Conservation (phyloP, 192 early-diverging fungal genomes). For the Backusella morwellensis region DNA sequence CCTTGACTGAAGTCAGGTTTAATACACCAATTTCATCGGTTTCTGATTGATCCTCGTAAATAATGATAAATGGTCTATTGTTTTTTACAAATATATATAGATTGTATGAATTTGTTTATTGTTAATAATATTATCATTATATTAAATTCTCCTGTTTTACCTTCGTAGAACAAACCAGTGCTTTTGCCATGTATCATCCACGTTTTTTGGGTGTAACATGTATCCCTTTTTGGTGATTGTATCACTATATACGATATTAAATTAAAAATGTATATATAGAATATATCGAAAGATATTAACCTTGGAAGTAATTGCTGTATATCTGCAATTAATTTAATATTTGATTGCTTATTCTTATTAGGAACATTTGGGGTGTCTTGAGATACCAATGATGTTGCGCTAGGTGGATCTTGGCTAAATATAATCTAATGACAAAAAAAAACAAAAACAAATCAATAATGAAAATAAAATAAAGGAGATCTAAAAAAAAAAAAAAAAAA, state of each 20-base stretch:
- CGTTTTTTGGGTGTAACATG: conserved; percentile 46
- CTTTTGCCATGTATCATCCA: conserved; percentile 65
- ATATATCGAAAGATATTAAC: not conserved
- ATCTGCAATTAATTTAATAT: conserved; percentile 16
- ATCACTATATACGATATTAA: conserved; percentile 22
- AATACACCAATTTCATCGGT: conserved; percentile 66
- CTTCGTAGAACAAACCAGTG: conserved; percentile 78
- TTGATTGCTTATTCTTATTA: not conserved
- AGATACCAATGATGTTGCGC: conserved; percentile 18
- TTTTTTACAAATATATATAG: not conserved
- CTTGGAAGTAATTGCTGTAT: conserved; percentile 15
- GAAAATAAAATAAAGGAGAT: not conserved
- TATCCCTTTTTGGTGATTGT: conserved; percentile 53
- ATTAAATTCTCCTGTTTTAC: conserved; percentile 16
- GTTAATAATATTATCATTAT: too few species aligned
- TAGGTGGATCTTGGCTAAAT: conserved; percentile 37
- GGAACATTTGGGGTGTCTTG: not conserved
- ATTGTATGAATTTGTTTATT: conserved; percentile 13
- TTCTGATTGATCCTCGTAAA: conserved; percentile 66
- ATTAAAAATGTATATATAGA: conserved; percentile 1
- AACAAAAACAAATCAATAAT: not conserved
- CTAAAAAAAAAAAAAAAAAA: too few species aligned
- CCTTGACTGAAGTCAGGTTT: conserved; percentile 62
- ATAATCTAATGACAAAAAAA: conserved; percentile 26
- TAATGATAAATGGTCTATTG: conserved; percentile 71